Conservation (phyloP, 2,329 filamentous ascomycete species). For the Pezicula rhizophila region DNA sequence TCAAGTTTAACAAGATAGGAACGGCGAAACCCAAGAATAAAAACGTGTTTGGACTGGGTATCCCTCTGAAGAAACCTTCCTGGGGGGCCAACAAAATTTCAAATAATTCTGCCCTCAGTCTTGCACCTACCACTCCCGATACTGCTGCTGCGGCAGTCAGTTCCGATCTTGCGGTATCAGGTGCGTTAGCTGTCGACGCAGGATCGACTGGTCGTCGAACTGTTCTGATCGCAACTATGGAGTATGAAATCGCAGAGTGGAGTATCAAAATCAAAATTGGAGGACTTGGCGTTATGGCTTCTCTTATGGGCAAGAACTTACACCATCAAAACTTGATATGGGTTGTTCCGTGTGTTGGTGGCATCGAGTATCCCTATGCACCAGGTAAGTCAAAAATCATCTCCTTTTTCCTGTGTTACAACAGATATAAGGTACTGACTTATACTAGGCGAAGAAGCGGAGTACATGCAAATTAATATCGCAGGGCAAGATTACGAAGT, state of each 20-base stretch:
- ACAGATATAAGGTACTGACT: background rate
- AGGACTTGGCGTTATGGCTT: conserved; percentile 63
- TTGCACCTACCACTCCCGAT: background rate
- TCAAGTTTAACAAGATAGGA: conserved; percentile 53
- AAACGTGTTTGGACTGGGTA: background rate
- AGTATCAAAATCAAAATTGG: conserved; percentile 65
- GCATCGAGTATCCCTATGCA: conserved; percentile 50
- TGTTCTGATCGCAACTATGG: conserved; percentile 62
- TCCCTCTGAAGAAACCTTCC: background rate
- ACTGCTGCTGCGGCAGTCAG: background rate
- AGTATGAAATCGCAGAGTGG: conserved; percentile 66
- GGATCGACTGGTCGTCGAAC: conserved; percentile 32
- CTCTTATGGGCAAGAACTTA: conserved; percentile 57
- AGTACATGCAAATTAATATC: conserved; percentile 56
- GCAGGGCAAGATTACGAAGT: conserved; percentile 54
- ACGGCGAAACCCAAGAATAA: conserved; percentile 37
- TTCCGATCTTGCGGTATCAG: background rate
- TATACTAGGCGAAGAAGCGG: conserved; percentile 43
- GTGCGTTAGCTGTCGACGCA: background rate
- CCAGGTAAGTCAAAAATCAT: background rate
- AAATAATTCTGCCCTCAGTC: background rate
- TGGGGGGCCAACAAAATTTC: background rate
- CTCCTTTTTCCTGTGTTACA: background rate
- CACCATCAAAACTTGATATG: conserved; percentile 59
- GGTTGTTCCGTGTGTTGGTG: conserved; percentile 55